phyloP scores from a whole-genome alignment of 1,284 basidiomycete species.

The Naganishia sp. region DNA sequence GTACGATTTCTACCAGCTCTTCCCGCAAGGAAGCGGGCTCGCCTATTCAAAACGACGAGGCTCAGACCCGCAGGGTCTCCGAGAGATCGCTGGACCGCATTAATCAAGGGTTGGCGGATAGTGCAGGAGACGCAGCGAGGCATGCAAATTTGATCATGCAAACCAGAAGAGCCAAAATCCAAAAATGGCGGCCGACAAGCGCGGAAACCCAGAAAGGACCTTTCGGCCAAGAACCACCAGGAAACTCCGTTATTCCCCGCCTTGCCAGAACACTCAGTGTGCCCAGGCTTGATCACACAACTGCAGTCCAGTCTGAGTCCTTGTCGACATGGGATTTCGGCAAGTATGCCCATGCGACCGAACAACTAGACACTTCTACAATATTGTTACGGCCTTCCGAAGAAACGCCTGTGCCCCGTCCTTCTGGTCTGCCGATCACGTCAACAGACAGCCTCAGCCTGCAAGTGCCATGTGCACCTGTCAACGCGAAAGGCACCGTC shows the following conservation, averaged over 20 bases:
- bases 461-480: background rate
- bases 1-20: conserved; percentile 2
- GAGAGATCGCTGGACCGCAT: conserved; percentile 32
- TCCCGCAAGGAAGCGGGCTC: background rate
- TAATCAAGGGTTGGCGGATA: conserved; percentile 18
- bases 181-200: conserved; percentile 56
- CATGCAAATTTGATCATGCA: conserved; percentile 60
- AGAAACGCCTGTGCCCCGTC: no score
- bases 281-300: conserved; percentile 1
- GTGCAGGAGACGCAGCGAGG: conserved; percentile 56
- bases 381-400: background rate
- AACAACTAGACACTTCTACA: background rate
- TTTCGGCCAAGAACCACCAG: background rate
- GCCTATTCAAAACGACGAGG: background rate
- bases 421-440: no score
- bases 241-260: conserved; percentile 1
- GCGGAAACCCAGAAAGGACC: conserved; percentile 23
- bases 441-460: background rate
- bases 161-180: conserved; percentile 59
- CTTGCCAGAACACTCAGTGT: conserved; percentile 18
- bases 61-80: background rate
- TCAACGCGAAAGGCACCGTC: background rate
- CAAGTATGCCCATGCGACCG: background rate
- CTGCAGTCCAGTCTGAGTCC: background rate
- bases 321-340: conserved; percentile 10